phyloP scores from a whole-genome alignment of 805 yeast genomes.

The Cyberlindnera galapagoensis region DNA sequence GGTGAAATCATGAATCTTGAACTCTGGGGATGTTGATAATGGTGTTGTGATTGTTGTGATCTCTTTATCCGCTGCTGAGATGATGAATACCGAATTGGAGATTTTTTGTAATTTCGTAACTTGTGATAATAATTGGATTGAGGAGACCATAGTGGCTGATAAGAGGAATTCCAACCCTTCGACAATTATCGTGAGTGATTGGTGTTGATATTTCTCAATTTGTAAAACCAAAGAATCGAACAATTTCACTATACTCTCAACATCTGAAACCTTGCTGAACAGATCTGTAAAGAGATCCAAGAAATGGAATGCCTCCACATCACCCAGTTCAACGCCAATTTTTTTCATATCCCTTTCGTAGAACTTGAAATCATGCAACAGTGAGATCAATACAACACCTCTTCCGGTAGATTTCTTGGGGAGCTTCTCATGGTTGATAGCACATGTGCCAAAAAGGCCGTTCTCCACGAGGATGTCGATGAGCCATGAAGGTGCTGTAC shows the following conservation, averaged over 20 bases:
- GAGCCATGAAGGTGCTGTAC: conserved; percentile 64
- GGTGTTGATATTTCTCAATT: conserved; percentile 2
- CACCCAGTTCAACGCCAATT: conserved; percentile 32
- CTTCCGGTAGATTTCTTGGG: conserved; percentile 5
- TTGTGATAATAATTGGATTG: conserved; percentile 30
- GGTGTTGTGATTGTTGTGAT: conserved; percentile 26
- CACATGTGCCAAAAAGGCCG: conserved; percentile 23
- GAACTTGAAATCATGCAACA: conserved; percentile 26
- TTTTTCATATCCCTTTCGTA: conserved; percentile 31
- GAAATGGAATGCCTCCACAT: conserved; percentile 27
- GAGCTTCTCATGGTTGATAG: conserved; percentile 15
- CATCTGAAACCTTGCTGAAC: conserved; percentile 30
- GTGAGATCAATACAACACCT: conserved; percentile 30
- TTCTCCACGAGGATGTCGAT: conserved; percentile 48
- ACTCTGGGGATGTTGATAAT: conserved; percentile 27
- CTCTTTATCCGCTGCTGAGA: conserved; percentile 35
- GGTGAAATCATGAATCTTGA: conserved; percentile 41
- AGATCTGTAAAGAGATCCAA: conserved; percentile 44
- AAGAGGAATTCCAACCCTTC: conserved; percentile 44
- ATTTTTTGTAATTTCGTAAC: conserved; percentile 29
- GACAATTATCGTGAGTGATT: conserved; percentile 29
- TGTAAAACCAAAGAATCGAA: conserved; percentile 10
- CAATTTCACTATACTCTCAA: conserved; percentile 10
- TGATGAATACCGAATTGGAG: conserved; percentile 31
- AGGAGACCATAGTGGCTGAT: conserved; percentile 32